Conservation (phyloP, 305 asterid genomes). For the Caryopteris hybrid region DNA sequence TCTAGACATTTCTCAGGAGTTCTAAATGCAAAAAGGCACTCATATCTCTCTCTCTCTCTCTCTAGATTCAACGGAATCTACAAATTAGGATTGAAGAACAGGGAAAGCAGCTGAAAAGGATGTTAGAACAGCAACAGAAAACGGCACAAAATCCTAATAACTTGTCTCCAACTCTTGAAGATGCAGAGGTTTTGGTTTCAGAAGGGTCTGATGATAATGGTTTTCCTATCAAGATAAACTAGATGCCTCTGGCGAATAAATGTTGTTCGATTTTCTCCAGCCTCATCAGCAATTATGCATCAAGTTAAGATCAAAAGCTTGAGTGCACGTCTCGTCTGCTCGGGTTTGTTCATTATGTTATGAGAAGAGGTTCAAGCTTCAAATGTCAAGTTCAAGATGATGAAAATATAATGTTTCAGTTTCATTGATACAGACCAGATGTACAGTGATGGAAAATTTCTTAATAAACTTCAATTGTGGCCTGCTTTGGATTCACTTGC, state of each 20-base stretch:
- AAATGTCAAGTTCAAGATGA: background rate
- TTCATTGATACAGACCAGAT: background rate
- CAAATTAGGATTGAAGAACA: conserved; percentile 75
- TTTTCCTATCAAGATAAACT: conserved; percentile 26
- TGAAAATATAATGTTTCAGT: background rate
- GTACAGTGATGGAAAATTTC: too few relatives aligned
- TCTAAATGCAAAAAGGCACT: conserved; percentile 27
- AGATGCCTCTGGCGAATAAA: background rate
- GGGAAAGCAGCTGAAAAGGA: conserved; percentile 51
- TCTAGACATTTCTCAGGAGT: conserved; percentile 3
- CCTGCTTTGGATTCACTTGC: too few relatives aligned
- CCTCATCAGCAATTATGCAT: background rate
- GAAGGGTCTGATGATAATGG: conserved; percentile 33
- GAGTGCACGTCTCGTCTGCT: conserved; percentile 7
- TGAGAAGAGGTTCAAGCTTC: background rate
- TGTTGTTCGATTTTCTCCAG: background rate
- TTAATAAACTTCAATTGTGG: too few relatives aligned
- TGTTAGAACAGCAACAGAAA: conserved; percentile 57
- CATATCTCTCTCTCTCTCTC: background rate
- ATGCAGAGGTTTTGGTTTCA: conserved; percentile 23
- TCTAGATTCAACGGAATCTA: conserved; percentile 46
- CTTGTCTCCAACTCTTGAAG: conserved; percentile 27
- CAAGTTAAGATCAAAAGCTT: background rate
- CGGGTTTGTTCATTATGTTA: background rate
- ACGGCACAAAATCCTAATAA: conserved; percentile 23